Base-by-base conservation (phyloP, 805 yeast species). In the Candida germanica region DNA sequence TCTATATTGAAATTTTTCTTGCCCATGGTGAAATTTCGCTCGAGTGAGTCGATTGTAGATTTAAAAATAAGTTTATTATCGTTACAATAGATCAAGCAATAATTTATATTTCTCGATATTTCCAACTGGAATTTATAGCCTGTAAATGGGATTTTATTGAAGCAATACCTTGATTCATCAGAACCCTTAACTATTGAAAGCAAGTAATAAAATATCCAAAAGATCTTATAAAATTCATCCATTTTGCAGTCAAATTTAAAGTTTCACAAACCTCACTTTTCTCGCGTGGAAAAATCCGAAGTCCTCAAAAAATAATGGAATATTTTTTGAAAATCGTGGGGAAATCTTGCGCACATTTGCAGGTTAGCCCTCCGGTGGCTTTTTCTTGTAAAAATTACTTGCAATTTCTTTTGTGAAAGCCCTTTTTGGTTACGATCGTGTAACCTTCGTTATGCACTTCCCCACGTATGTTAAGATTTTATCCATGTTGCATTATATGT, bases 111-210 rank as follows among this genome's bases (percentile, higher is more conserved):
- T 3, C 37, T 31, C 9, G 26, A 31, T 19, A 31, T 49, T 31
- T 42, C 54, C 54, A 37, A 42, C 30, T 60, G 66, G 14, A 60
- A 34, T 31, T 52, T 55, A 36, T 51, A 61, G 2, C 67, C 67
- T 2, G 53, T 48, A 15, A 49, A 51, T 14, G 49, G 46, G 1
- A 36, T 40, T 9, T 38, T 25, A 18, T 35, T 18, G 19, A 11
- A 38, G 26, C 48, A 44, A 24, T 32, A 38, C 19, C 30, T 35
- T 6, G 48, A 44, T 10, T 34, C 5, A 33, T 40, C 48, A 16
- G 31, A 31, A 10, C 36, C 14, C 10, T 7, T 20, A 10, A 10
- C 10, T 10, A 20, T 20, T n/a, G 18, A 19, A 7, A 4, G 27
- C 26, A 6, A 26, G 20, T 8, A 15, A 6, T 15, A 14, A 13